These are phyloP conservation scores for Tetracladium marchalianum DNA, from an alignment of 495 filamentous ascomycete genomes.

Conservation along the genomic window DNA sequence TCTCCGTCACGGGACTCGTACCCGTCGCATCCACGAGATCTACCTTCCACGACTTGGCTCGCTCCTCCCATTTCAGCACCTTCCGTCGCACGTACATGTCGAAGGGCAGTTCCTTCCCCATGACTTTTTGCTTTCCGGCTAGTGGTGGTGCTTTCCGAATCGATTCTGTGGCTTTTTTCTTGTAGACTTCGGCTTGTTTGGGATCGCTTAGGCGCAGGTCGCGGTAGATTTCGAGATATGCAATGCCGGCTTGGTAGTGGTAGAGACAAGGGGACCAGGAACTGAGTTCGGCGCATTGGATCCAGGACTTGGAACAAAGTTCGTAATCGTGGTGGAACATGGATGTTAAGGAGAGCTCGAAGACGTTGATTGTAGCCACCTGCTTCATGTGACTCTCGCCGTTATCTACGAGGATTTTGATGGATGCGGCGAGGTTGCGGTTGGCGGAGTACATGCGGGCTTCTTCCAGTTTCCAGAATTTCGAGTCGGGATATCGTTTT, in stretches of 20 bases:
- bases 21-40: constrained; percentile 75
- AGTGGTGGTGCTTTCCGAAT: constrained; percentile 62
- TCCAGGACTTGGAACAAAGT: constrained; percentile 60
- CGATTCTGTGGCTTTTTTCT: constrained; percentile 40
- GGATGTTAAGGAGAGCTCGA: constrained; percentile 71
- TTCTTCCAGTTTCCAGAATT: constrained; percentile 86
- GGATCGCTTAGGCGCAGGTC: constrained; percentile 41
- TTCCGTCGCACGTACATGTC: constrained; percentile 83
- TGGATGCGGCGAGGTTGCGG: constrained; percentile 54
- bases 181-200: constrained; percentile 38
- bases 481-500: constrained; percentile 65
- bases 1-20: constrained; percentile 77
- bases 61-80: constrained; percentile 79
- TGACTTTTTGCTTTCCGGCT: constrained; percentile 79
- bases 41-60: constrained; percentile 57
- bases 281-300: constrained; percentile 74
- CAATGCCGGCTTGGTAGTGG: constrained; percentile 75
- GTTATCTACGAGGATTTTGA: constrained; percentile 49
- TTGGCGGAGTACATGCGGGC: constrained; percentile 67
- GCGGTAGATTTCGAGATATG: constrained; percentile 73
- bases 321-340: constrained; percentile 72
- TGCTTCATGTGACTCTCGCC: constrained; percentile 72
- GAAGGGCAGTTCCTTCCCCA: constrained; percentile 82
- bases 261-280: constrained; percentile 88
- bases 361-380: constrained; percentile 67